Evolutionary conservation across 2,329 filamentous ascomycete species (phyloP), one percentile per base, ranked within the genome.

Genomic region (Hypoxylon sp.): DNA sequence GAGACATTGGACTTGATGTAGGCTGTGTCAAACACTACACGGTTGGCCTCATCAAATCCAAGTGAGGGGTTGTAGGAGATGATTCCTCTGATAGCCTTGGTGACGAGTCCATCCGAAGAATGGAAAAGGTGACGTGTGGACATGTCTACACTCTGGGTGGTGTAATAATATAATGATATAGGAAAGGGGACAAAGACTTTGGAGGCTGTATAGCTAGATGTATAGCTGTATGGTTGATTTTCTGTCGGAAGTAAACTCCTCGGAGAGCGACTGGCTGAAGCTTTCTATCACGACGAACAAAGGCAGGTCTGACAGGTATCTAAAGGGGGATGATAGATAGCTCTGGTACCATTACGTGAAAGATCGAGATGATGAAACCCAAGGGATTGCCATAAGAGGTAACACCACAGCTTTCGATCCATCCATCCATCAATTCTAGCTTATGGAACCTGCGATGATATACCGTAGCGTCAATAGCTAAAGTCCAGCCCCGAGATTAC

Each of bases 1-100:
- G 71, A 74, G 46, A 82, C 78, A 13, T 74, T 75, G 17, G 72
- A 71, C 30, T 61, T 69, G 55, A 76, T 68, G 49, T 78, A 69
- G 6, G 68, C 63, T 1, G 75, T 75, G 63, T 82, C 73, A 48
- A 74, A 80, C 29, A 82, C 76, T 21, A 81, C 77, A 12, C 77
- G 70, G 64, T 81, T 80, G 47, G 72, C 63, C 57, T 76, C 74
- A 55, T 82, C 79, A 1, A 82, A 68, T 5, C 70, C 70, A 4
- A 82, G 72, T 5, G 70, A 71, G 2, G 79, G 76, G 65, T 81
- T 81, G 67, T 78, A 80, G n/a, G 78, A 65, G 47, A 81, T 74
- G 48, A 82, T 68, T 7, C 78, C 79, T 21, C 75, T 70, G 7
- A 82, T 69, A 3, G 73, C 71, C 64, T 80, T 81, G 66, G 73